Evolutionary conservation across 495 filamentous ascomycete genomes (phyloP).

Genomic region (Talaromyces stipitatus): DNA sequence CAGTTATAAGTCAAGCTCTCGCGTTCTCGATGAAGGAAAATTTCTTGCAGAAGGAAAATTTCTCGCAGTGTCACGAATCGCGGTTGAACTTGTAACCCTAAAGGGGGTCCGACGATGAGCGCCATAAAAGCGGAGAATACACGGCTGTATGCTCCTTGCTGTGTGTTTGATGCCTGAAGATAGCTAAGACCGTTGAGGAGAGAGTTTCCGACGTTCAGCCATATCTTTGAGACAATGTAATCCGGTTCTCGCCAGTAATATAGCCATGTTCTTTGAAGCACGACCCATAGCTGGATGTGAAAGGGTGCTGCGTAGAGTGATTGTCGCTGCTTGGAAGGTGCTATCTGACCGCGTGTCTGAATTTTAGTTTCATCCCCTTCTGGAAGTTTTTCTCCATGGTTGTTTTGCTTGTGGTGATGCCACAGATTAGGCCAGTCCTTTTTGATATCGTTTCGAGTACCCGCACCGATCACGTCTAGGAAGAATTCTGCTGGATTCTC

Average conservation of each 20-base stretch:
- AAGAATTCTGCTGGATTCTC: conserved; percentile 88
- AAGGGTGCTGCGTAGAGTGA: conserved; percentile 50
- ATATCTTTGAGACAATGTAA: conserved; percentile 52
- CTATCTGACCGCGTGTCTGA: conserved; percentile 19
- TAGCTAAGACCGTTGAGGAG: conserved; percentile 92
- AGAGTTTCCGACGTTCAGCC: conserved; percentile 41
- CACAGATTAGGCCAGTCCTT: conserved; percentile 76
- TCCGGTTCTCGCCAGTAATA: conserved; percentile 55
- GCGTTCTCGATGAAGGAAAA: conserved; percentile 68
- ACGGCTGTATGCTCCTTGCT: conserved; percentile 86
- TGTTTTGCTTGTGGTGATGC: conserved; percentile 52
- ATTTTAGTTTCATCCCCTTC: conserved; percentile 59
- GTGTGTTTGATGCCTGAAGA: conserved; percentile 61
- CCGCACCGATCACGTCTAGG: conserved; percentile 83
- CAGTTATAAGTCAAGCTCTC: conserved; percentile 71
- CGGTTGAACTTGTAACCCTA: conserved; percentile 73
- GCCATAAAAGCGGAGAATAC: conserved; percentile 89
- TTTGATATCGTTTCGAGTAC: conserved; percentile 62
- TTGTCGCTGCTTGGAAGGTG: conserved; percentile 23
- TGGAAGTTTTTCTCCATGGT: conserved; percentile 55
- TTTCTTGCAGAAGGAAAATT: conserved; percentile 59
- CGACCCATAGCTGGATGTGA: conserved; percentile 41
- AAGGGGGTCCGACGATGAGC: conserved; percentile 70
- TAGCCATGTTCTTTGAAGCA: conserved; percentile 44
- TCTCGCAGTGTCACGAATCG: conserved; percentile 60